A percentile compares a stretch with the other conserved stretches of the same genome.
Evolutionary conservation across 306 rosid species (phyloP).

Genomic region (Vigna radiata): DNA sequence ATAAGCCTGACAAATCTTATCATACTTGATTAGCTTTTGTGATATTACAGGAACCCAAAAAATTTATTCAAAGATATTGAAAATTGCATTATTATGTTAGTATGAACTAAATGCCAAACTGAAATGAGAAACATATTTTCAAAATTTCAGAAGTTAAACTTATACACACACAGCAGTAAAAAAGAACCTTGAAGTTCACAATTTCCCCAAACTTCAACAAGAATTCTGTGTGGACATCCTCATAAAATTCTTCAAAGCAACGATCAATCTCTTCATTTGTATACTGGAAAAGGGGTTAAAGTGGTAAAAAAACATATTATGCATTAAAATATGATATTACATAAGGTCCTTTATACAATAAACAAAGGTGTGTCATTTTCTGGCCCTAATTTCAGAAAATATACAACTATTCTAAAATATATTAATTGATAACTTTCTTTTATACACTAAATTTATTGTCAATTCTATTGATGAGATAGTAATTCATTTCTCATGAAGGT

Average conservation of each 20-base stretch:
- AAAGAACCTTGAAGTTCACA: constrained; percentile 87
- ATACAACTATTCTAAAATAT: background rate
- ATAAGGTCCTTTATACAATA: background rate
- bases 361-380: background rate
- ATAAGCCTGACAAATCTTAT: constrained; percentile 37
- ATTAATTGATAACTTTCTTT: background rate
- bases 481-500: background rate
- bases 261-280: constrained; percentile 88
- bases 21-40: background rate
- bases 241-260: constrained; percentile 88
- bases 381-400: background rate
- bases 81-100: background rate
- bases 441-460: background rate
- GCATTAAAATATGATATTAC: constrained; percentile 20
- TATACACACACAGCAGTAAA: constrained; percentile 40
- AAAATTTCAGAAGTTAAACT: constrained; percentile 9
- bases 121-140: constrained; percentile 21
- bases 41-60: constrained; percentile 1
- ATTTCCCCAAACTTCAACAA: constrained; percentile 93
- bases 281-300: constrained; percentile 62
- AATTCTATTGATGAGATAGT: background rate
- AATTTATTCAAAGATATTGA: background rate
- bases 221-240: constrained; percentile 98
- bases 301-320: constrained; percentile 47
- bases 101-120: background rate